Conservation (phyloP, 805 yeast genomes). For the Saccharomyces kudriavzevii region DNA sequence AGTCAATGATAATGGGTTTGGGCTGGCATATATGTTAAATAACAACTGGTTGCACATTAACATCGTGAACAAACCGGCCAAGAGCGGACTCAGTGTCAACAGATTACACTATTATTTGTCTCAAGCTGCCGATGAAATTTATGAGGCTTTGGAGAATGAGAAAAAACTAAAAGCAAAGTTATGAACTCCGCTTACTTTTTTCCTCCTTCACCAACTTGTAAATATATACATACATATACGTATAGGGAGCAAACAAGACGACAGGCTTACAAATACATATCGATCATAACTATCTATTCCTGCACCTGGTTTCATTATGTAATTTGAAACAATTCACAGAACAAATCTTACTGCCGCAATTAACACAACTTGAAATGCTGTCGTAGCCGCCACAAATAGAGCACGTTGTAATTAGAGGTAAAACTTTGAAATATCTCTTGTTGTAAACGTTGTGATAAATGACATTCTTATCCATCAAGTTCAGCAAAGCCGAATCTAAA, state of each 20-base stretch:
- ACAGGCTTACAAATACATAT: neutral
- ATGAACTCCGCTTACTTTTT: neutral
- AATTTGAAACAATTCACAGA: slow-evolving; percentile 26
- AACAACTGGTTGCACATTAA: slow-evolving; percentile 79
- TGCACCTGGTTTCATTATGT: slow-evolving; percentile 31
- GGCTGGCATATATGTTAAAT: slow-evolving; percentile 88
- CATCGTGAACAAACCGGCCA: slow-evolving; percentile 53
- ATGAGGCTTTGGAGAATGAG: slow-evolving; percentile 40
- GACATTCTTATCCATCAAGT: slow-evolving; percentile 24
- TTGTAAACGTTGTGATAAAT: slow-evolving; percentile 27
- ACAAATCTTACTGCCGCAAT: slow-evolving; percentile 28
- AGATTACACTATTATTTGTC: slow-evolving; percentile 59
- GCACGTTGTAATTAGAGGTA: slow-evolving; percentile 29
- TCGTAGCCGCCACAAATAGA: slow-evolving; percentile 30
- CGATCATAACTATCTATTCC: neutral
- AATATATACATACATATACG: neutral
- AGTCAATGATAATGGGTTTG: slow-evolving; percentile 88
- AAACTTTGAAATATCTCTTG: slow-evolving; percentile 28
- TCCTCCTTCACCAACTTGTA: neutral
- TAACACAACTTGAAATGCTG: slow-evolving; percentile 28
- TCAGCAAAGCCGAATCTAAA: slow-evolving; percentile 21
- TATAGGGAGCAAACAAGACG: neutral
- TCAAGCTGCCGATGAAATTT: slow-evolving; percentile 76
- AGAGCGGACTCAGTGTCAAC: slow-evolving; percentile 19
- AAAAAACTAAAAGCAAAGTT: slow-evolving; percentile 12